These are phyloP conservation scores for Kwoniella dejecticola DNA, from an alignment of 768 basidiomycete genomes.

Conservation along the genomic window DNA sequence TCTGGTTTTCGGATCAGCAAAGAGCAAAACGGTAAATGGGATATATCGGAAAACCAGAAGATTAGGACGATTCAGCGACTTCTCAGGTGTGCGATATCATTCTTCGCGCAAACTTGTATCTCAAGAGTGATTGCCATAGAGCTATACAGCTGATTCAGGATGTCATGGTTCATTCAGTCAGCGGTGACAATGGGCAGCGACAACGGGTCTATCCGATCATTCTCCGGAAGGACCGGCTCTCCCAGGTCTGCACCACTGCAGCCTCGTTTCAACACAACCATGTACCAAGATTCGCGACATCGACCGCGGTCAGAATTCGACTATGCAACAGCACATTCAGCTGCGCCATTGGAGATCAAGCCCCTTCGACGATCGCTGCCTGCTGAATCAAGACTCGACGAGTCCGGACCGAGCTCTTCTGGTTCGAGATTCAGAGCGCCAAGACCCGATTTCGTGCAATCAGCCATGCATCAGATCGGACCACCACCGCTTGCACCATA, in stretches of 20 bases:
- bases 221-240: not conserved
- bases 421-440: slow-evolving; percentile 8
- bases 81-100: no score
- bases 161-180: no score
- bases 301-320: slow-evolving; percentile 4
- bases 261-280: not conserved
- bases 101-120: no score
- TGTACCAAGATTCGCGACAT: not conserved
- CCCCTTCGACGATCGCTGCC: not conserved
- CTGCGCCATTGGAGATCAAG: not conserved
- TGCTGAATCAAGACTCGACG: not conserved
- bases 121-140: no score
- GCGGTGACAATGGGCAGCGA: no score
- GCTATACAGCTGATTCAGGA: no score
- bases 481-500: slow-evolving; percentile 15
- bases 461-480: slow-evolving; percentile 2
- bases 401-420: not conserved
- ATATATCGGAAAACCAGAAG: no score
- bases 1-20: no score
- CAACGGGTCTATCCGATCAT: slow-evolving; percentile 3
- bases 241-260: not conserved
- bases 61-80: no score
- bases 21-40: no score
- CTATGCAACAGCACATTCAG: not conserved
- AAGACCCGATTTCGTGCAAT: not conserved